Percentiles rank a stretch among this genome's conserved stretches.
phyloP scores from a whole-genome alignment of 768 basidiomycete species.

The Boletus barrowsii region DNA sequence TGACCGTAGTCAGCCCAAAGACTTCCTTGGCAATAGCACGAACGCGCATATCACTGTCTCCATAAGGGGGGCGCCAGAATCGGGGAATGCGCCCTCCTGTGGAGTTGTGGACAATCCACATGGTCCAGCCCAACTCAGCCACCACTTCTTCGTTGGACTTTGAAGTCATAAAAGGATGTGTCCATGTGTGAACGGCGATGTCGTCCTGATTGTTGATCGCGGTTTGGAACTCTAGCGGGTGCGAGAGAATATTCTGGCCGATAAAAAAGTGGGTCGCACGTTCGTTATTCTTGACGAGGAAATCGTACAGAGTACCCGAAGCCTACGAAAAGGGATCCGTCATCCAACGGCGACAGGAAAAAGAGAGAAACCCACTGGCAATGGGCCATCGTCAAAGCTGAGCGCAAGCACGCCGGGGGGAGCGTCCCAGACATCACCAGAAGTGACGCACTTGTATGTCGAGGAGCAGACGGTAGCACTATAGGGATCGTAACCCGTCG shows the following conservation, averaged over 20 bases:
- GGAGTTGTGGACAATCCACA: slow-evolving; percentile 74
- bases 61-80: slow-evolving; percentile 90
- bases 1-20: slow-evolving; percentile 78
- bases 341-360: not conserved
- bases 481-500: slow-evolving; percentile 37
- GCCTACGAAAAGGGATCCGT: slow-evolving; percentile 27
- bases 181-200: slow-evolving; percentile 51
- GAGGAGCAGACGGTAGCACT: slow-evolving; percentile 69
- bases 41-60: slow-evolving; percentile 81
- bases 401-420: slow-evolving; percentile 64
- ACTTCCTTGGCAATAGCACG: slow-evolving; percentile 82
- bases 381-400: slow-evolving; percentile 82
- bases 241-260: slow-evolving; percentile 65
- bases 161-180: slow-evolving; percentile 80
- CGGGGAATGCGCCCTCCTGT: slow-evolving; percentile 72
- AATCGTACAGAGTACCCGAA: slow-evolving; percentile 54
- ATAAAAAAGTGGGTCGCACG: slow-evolving; percentile 90
- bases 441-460: slow-evolving; percentile 61
- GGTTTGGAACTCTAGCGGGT: slow-evolving; percentile 52
- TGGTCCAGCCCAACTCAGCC: slow-evolving; percentile 75
- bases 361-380: slow-evolving; percentile 34
- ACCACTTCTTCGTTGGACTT: slow-evolving; percentile 65
- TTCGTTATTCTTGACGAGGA: slow-evolving; percentile 61
- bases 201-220: slow-evolving; percentile 45
- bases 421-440: slow-evolving; percentile 72